Base-by-base conservation (phyloP, 2,329 filamentous ascomycete genomes). In the Aspergillus sp. region DNA sequence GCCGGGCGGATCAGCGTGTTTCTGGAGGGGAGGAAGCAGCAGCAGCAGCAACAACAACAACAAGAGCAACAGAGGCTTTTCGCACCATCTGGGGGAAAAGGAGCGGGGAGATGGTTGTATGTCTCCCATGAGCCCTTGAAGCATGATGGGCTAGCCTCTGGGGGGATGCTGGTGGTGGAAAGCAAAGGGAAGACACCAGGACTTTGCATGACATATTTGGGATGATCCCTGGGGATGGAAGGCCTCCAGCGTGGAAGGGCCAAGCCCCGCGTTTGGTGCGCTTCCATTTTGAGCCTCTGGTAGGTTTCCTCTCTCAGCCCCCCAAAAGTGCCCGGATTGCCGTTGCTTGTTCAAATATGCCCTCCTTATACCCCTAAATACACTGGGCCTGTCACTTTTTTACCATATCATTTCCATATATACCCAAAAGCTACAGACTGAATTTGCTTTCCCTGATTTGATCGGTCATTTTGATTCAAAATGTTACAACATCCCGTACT, bases 221-320 rank as follows among this genome's bases (percentile, higher is more conserved):
- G 3, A 65, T 78, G 49, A 54, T 65, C 10, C 64, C 54, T 38
- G 61, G 56, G 11, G 41, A 55, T 47, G 61, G 59, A 10, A 54
- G 56, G 43, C 46, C 62, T 50, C 43, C 58, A 53, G 40, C 61
- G 62, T 37, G 48, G 42, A 45, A 49, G 39, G 58, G 67, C 79
- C 64, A 76, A 36, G 52, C 56, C 12, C 55, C 60, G 49, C 66
- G 74, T 44, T 72, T 75, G 49, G 74, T 95, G 40, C 88, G 91
- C 66, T 87, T 95, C 69, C 93, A 95, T 66, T 96, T 94, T 60
- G 90, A 96, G 64, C 89, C 90, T 5, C 90, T 96, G 89, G 90
- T 95, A 76, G 62, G 82, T 64, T 30, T 11, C 19, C 19, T 19
- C 19, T 19, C 19, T 19, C 19, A 19, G 19, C 19, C 19, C 19